Evolutionary conservation across 768 basidiomycete species (phyloP).

Genomic region (Sporobolomyces pararoseus): DNA sequence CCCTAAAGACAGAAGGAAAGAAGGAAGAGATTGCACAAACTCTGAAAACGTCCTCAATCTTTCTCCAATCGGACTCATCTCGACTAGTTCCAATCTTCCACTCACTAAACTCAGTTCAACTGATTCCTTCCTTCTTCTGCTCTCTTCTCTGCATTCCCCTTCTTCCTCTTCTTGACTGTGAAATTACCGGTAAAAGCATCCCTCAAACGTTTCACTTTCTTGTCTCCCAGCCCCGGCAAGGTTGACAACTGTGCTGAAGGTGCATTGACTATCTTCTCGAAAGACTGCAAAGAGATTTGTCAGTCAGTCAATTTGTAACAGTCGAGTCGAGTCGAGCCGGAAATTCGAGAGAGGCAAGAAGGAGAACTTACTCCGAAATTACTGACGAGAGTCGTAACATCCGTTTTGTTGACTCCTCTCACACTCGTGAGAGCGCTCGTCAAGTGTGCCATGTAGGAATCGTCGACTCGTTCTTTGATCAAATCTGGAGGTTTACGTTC

Average conservation of each 20-base stretch:
- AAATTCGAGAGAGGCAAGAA: neutral
- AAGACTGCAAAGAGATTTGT: slow-evolving; percentile 59
- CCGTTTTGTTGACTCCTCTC: slow-evolving; percentile 93
- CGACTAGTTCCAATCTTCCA: neutral
- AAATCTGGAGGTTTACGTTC: slow-evolving; percentile 89
- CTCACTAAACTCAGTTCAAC: slow-evolving; percentile 31
- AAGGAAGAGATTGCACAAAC: too few relatives aligned
- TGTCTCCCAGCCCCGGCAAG: slow-evolving; percentile 87
- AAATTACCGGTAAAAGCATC: slow-evolving; percentile 90
- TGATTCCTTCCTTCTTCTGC: slow-evolving; percentile 32
- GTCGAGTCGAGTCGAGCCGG: neutral
- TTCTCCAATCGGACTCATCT: neutral
- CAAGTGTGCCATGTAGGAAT: slow-evolving; percentile 76
- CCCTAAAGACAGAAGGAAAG: too few relatives aligned
- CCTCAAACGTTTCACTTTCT: slow-evolving; percentile 84
- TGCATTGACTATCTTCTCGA: slow-evolving; percentile 72
- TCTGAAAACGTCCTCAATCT: too few relatives aligned
- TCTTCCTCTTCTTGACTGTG: slow-evolving; percentile 27
- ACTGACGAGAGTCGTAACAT: slow-evolving; percentile 83
- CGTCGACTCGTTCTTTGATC: slow-evolving; percentile 91
- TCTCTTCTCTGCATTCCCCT: slow-evolving; percentile 31
- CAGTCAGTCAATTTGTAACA: too few relatives aligned
- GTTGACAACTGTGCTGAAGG: slow-evolving; percentile 69
- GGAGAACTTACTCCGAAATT: slow-evolving; percentile 74
- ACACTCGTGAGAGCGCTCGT: slow-evolving; percentile 80